Conservation (phyloP, 1,139 yeast species). For the Lodderomyces oxycetoniae region DNA sequence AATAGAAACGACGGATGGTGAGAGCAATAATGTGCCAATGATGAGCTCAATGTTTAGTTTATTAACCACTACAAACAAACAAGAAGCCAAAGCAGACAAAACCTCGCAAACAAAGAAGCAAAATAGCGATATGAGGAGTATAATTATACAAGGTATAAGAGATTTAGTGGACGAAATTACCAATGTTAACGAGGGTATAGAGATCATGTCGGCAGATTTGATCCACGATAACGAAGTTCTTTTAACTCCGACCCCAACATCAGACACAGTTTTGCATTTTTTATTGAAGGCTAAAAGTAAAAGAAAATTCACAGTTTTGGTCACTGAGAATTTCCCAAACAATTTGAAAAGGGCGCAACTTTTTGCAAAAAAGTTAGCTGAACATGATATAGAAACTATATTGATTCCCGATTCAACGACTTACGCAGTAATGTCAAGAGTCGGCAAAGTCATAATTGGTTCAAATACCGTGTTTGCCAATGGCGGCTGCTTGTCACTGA, state of each 20-base stretch:
- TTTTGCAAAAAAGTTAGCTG: constrained; percentile 76
- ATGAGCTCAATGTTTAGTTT: constrained; percentile 85
- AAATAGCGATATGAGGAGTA: constrained; percentile 71
- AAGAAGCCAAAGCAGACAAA: constrained; percentile 24
- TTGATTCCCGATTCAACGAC: constrained; percentile 91
- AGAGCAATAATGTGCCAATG: constrained; percentile 44
- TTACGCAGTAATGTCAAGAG: constrained; percentile 95
- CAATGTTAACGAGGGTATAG: constrained; percentile 85
- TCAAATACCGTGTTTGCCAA: constrained; percentile 90
- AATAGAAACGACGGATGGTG: constrained; percentile 43
- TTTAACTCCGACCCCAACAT: constrained; percentile 89
- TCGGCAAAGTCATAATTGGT: constrained; percentile 92
- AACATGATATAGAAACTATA: constrained; percentile 83
- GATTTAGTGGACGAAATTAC: constrained; percentile 90
- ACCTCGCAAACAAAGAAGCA: constrained; percentile 25
- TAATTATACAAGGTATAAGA: constrained; percentile 89
- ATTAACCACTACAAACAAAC: constrained; percentile 48
- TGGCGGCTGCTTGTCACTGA: constrained; percentile 87
- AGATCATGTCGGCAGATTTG: constrained; percentile 84
- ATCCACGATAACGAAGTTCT: constrained; percentile 92
- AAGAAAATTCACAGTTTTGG: constrained; percentile 86
- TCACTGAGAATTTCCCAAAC: constrained; percentile 91
- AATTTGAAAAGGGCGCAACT: constrained; percentile 69
- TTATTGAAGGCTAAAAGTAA: constrained; percentile 82
- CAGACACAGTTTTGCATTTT: constrained; percentile 84